These are phyloP conservation scores for Combretum micranthum DNA, from an alignment of 345 rosid genomes.

Conservation along the genomic window DNA sequence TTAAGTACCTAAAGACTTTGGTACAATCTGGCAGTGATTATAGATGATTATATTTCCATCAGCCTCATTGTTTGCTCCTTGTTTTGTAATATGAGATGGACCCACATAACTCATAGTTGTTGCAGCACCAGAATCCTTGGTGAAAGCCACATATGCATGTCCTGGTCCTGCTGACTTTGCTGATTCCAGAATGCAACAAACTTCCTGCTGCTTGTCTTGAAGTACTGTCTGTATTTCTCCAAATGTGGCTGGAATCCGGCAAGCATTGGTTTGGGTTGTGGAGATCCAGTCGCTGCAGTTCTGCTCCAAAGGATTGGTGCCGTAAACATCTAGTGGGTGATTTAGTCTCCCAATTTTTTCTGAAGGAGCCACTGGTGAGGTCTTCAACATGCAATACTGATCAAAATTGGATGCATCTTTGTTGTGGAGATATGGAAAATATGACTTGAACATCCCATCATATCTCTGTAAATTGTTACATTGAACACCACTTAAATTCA, in stretches of 20 bases:
- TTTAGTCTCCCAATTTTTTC: too few relatives aligned
- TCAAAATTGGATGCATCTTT: conserved; percentile 41
- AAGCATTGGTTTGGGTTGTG: conserved; percentile 12
- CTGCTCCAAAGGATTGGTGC: too few relatives aligned
- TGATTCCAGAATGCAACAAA: conserved; percentile 16
- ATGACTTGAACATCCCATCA: conserved; percentile 20
- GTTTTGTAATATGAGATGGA: conserved; percentile 4
- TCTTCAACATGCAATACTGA: conserved; percentile 7
- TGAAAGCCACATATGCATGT: conserved; percentile 46
- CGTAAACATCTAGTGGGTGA: too few relatives aligned
- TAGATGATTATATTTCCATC: conserved; percentile 13
- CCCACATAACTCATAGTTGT: conserved; percentile 15
- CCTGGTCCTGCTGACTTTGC: conserved; percentile 31
- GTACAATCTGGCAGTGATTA: conserved; percentile 5
- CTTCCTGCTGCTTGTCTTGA: conserved; percentile 25
- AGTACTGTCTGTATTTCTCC: conserved; percentile 19
- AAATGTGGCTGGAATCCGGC: conserved; percentile 10
- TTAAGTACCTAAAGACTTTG: conserved; percentile 37
- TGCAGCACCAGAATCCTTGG: conserved; percentile 34
- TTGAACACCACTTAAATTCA: conserved; percentile 25
- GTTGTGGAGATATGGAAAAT: conserved; percentile 23
- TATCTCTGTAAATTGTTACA: conserved; percentile 31
- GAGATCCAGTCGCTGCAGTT: conserved; percentile 6
- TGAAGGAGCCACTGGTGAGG: too few relatives aligned
- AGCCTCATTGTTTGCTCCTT: conserved; percentile 18